Conservation (phyloP, 169 alveolate species). For the Plasmodium chabaudi region DNA sequence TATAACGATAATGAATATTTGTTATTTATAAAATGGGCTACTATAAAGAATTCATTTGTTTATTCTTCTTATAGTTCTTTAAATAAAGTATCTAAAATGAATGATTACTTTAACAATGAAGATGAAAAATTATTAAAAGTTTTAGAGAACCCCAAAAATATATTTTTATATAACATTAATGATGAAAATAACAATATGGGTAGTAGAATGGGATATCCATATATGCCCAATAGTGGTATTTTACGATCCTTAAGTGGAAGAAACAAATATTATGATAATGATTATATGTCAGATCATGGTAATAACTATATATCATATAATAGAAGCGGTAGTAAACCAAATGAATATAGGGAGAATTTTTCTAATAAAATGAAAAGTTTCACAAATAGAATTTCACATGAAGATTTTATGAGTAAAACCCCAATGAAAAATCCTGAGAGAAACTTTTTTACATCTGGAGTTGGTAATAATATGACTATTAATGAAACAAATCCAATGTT, state of each 20-base stretch:
- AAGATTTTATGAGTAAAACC: neutral
- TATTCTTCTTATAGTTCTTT: constrained; percentile 69
- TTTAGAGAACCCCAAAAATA: constrained; percentile 55
- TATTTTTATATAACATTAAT: constrained; percentile 64
- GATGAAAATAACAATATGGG: constrained; percentile 28
- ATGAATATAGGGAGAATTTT: constrained; percentile 20
- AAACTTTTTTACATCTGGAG: neutral
- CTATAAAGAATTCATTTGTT: constrained; percentile 58
- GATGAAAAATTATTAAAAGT: constrained; percentile 64
- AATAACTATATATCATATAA: constrained; percentile 17
- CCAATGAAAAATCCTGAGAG: neutral
- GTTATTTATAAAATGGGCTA: constrained; percentile 72
- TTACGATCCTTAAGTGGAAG: constrained; percentile 18
- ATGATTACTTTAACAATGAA: constrained; percentile 52
- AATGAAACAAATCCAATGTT: constrained; percentile 13
- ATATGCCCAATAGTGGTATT: neutral
- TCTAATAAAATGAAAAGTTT: constrained; percentile 56
- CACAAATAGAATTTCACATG: constrained; percentile 28
- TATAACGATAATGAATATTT: constrained; percentile 53
- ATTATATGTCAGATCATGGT: constrained; percentile 13
- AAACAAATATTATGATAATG: constrained; percentile 23
- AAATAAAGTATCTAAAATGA: constrained; percentile 60
- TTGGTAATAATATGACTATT: neutral
- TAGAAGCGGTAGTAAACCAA: neutral
- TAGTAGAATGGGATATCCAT: constrained; percentile 27